Percentiles rank a stretch among this genome's conserved stretches.
These are phyloP conservation scores for Kalmanozyma brasiliensis DNA, from an alignment of 1,284 basidiomycete genomes.

Conservation along the genomic window DNA sequence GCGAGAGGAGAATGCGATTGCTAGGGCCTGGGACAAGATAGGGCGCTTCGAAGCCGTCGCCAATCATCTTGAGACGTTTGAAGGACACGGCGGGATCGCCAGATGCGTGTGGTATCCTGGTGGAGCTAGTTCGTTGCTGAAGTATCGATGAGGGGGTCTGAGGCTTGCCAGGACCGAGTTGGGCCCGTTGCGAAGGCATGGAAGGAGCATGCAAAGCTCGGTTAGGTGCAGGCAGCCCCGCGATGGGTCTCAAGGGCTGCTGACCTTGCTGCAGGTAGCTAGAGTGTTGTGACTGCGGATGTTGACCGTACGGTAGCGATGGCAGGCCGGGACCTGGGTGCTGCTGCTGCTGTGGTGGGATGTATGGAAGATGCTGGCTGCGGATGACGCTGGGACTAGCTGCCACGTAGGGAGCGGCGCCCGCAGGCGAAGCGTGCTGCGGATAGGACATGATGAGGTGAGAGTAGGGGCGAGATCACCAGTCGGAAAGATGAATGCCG, in stretches of 20 bases:
- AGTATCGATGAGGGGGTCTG: conserved; percentile 20
- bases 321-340: conserved; percentile 11
- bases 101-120: conserved; percentile 1
- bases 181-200: conserved; percentile 13
- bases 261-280: conserved; percentile 21
- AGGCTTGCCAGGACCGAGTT: conserved; percentile 3
- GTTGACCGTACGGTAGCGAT: conserved; percentile 11
- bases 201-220: conserved; percentile 30
- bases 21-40: conserved; percentile 56
- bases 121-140: conserved; percentile 16
- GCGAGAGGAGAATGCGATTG: conserved; percentile 61
- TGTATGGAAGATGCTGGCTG: conserved; percentile 32
- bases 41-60: conserved; percentile 36
- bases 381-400: conserved; percentile 24
- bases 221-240: conserved; percentile 21
- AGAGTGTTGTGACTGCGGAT: conserved; percentile 27
- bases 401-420: conserved; percentile 12
- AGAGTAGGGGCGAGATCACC: conserved; percentile 4
- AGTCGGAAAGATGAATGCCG: conserved; percentile 9
- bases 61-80: conserved; percentile 38
- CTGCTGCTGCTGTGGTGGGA: conserved; percentile 20
- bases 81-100: conserved; percentile 17
- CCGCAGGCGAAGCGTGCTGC: conserved; percentile 34
- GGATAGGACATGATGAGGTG: conserved; percentile 34
- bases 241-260: conserved; percentile 31